Percentiles rank a stretch among this genome's conserved stretches.
These are phyloP conservation scores for Calonectria crousiana DNA, from an alignment of 2,329 filamentous ascomycete species.

Conservation along the genomic window DNA sequence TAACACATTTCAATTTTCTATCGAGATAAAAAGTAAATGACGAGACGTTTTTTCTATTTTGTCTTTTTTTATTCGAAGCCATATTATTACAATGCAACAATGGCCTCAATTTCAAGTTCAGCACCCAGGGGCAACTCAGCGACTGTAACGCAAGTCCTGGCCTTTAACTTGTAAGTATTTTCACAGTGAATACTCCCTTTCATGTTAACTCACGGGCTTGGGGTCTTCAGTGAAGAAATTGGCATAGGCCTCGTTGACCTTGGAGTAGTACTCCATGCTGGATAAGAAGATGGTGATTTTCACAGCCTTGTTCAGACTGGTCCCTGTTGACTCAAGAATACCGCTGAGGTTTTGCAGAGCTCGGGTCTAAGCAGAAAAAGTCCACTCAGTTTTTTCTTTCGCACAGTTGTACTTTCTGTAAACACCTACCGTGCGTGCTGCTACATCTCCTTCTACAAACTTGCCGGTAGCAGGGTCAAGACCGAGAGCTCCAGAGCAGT, in stretches of 20 bases:
- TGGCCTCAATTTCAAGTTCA: constrained; percentile 77
- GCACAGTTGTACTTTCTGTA: no score
- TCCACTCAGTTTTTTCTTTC: background rate
- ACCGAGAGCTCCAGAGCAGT: constrained; percentile 25
- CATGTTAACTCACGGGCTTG: constrained; percentile 57
- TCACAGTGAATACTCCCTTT: no score
- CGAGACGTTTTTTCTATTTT: background rate
- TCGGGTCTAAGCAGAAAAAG: constrained; percentile 55
- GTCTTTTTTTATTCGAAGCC: background rate
- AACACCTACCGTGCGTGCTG: constrained; percentile 17
- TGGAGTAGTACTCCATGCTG: constrained; percentile 73
- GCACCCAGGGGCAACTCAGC: constrained; percentile 78
- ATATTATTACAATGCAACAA: constrained; percentile 9
- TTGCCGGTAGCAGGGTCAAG: constrained; percentile 20
- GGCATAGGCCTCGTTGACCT: constrained; percentile 68
- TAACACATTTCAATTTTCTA: background rate
- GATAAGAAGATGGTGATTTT: constrained; percentile 77
- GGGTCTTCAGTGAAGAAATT: constrained; percentile 59
- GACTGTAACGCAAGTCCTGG: constrained; percentile 78
- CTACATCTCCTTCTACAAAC: constrained; percentile 22
- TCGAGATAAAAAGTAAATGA: background rate
- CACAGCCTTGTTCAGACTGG: constrained; percentile 70
- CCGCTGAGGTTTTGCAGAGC: constrained; percentile 69
- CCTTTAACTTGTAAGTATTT: constrained; percentile 42
- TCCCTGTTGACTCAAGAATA: constrained; percentile 72